phyloP scores from a whole-genome alignment of 2,329 filamentous ascomycete genomes.

The Stenocarpella maydis region DNA sequence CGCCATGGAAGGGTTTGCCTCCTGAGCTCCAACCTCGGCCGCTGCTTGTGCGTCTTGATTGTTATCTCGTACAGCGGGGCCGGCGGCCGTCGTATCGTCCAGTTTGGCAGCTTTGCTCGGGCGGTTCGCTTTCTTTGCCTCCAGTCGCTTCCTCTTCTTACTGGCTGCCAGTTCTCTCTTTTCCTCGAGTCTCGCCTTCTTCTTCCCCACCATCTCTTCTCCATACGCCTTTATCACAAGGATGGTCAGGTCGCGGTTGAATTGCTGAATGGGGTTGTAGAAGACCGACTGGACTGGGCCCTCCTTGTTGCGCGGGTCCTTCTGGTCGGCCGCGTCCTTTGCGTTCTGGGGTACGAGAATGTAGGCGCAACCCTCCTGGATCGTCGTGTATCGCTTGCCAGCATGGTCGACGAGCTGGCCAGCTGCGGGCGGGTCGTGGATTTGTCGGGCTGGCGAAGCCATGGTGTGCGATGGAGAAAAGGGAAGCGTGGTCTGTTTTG shows the following conservation, averaged over 20 bases:
- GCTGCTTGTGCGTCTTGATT: background rate
- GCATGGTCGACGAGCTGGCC: slow-evolving; percentile 49
- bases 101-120: slow-evolving; percentile 29
- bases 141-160: slow-evolving; percentile 53
- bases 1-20: background rate
- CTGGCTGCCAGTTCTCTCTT: slow-evolving; percentile 49
- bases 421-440: slow-evolving; percentile 42
- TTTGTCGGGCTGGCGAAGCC: slow-evolving; percentile 37
- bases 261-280: slow-evolving; percentile 99
- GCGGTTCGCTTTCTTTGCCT: slow-evolving; percentile 42
- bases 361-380: slow-evolving; percentile 65
- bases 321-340: slow-evolving; percentile 43
- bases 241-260: slow-evolving; percentile 95
- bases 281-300: slow-evolving; percentile 83
- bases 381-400: slow-evolving; percentile 59
- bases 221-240: slow-evolving; percentile 91
- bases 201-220: slow-evolving; percentile 57
- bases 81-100: slow-evolving; percentile 1
- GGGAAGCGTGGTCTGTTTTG: background rate
- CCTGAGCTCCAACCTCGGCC: background rate
- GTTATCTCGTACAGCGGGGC: slow-evolving; percentile 19
- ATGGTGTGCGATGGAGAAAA: slow-evolving; percentile 35
- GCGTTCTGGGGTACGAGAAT: slow-evolving; percentile 60
- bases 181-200: slow-evolving; percentile 49
- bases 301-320: slow-evolving; percentile 50